These are phyloP conservation scores for Annona squamosa DNA, from an alignment of 164 flowering plant species.

Conservation along the genomic window DNA sequence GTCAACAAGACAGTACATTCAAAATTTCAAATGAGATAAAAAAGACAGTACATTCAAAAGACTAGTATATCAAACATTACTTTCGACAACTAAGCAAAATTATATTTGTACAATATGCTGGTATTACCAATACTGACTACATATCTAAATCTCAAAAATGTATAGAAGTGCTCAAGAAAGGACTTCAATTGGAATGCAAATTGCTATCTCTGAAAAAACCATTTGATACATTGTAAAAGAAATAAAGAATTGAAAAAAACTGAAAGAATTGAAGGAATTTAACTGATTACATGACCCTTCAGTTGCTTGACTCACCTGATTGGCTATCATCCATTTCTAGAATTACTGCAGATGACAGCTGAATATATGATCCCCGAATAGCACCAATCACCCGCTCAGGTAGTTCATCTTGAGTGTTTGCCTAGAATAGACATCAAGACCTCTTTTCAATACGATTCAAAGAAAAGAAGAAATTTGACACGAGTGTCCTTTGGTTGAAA, in stretches of 20 bases:
- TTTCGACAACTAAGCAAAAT: no score
- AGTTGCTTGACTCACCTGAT: slow-evolving; percentile 11
- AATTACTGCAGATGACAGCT: slow-evolving; percentile 71
- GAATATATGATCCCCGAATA: slow-evolving; percentile 79
- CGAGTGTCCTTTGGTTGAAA: background rate
- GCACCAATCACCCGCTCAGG: slow-evolving; percentile 95
- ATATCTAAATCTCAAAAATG: no score
- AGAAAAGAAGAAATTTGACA: background rate
- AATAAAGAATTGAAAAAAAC: background rate
- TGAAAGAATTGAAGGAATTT: background rate
- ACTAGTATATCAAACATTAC: no score
- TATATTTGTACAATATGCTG: no score
- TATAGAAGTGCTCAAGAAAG: background rate
- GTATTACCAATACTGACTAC: no score
- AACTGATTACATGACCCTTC: slow-evolving; percentile 5
- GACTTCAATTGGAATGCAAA: background rate
- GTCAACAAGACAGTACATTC: no score
- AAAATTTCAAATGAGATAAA: no score
- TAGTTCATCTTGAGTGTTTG: slow-evolving; percentile 68
- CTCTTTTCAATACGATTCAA: background rate
- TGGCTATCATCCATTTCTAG: slow-evolving; percentile 56
- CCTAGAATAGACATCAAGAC: slow-evolving; percentile 36
- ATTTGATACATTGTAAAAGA: background rate
- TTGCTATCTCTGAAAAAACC: background rate
- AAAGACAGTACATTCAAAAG: no score